A percentile compares a stretch with the other conserved stretches of the same genome.
Conservation (phyloP, 164 flowering plant genomes). For the Nelumbo lutea region DNA sequence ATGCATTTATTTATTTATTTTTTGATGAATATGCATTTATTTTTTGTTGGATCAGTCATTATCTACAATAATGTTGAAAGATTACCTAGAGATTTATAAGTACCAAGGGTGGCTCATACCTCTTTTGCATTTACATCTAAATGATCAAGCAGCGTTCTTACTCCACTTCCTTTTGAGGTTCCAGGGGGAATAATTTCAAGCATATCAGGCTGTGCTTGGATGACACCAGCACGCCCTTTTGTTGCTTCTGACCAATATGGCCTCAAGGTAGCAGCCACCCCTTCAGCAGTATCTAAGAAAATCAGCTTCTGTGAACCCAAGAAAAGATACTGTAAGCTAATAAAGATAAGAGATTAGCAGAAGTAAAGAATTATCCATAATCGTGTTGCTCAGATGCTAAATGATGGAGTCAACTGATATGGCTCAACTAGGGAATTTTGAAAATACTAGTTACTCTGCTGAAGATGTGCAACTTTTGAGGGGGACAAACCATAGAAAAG, state of each 20-base stretch:
- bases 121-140: slow-evolving; percentile 60
- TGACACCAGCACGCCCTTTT: slow-evolving; percentile 58
- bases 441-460: neutral
- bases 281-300: neutral
- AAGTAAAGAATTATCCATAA: neutral
- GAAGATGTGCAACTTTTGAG: neutral
- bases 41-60: too few relatives aligned
- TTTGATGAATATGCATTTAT: too few relatives aligned
- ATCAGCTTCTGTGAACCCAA: neutral
- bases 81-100: too few relatives aligned
- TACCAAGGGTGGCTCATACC: slow-evolving; percentile 34
- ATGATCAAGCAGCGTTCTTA: slow-evolving; percentile 77
- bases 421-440: neutral
- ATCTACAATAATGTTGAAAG: too few relatives aligned
- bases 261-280: slow-evolving; percentile 47
- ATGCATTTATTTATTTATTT: too few relatives aligned
- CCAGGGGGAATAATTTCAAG: slow-evolving; percentile 1
- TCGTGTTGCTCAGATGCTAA: too few relatives aligned
- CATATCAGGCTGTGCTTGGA: neutral
- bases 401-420: neutral
- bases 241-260: slow-evolving; percentile 89
- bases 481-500: neutral
- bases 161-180: slow-evolving; percentile 39
- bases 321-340: neutral
- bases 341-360: neutral